Conservation (phyloP, 805 yeast genomes). For the Yarrowia phangngaensis region DNA sequence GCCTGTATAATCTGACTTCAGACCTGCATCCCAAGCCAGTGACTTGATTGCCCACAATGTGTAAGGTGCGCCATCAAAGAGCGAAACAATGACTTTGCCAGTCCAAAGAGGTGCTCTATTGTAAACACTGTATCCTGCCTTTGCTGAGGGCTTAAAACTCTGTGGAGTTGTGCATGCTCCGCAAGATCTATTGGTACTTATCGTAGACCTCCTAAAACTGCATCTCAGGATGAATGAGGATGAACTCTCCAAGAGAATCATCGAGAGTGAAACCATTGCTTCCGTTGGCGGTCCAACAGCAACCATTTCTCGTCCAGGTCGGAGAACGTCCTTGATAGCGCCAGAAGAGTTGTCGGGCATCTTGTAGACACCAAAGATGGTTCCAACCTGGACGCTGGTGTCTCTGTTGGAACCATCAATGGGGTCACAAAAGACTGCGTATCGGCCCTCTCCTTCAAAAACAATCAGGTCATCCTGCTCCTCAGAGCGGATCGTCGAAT, state of each 20-base stretch:
- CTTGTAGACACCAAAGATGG: slow-evolving; percentile 88
- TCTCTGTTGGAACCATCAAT: slow-evolving; percentile 96
- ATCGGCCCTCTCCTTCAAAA: slow-evolving; percentile 76
- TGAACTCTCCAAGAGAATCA: slow-evolving; percentile 89
- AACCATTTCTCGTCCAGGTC: slow-evolving; percentile 90
- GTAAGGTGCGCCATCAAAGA: slow-evolving; percentile 91
- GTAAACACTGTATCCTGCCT: slow-evolving; percentile 5
- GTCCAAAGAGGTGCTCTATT: slow-evolving; percentile 5
- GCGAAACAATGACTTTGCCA: slow-evolving; percentile 57
- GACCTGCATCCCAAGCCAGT: slow-evolving; percentile 59
- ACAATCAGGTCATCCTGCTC: slow-evolving; percentile 95
- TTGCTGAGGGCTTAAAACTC: not conserved
- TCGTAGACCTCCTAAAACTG: slow-evolving; percentile 47
- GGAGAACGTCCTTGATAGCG: slow-evolving; percentile 79
- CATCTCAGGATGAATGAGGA: slow-evolving; percentile 79
- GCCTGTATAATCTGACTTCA: slow-evolving; percentile 64
- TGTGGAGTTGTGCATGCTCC: slow-evolving; percentile 5
- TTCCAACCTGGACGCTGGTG: slow-evolving; percentile 99
- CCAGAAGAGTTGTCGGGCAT: slow-evolving; percentile 65
- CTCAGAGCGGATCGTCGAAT: slow-evolving; percentile 90
- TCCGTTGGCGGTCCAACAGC: slow-evolving; percentile 94
- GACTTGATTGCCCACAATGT: slow-evolving; percentile 77
- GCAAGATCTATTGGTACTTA: slow-evolving; percentile 12
- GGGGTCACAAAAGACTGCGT: slow-evolving; percentile 97
- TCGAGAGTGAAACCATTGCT: slow-evolving; percentile 94